Evolutionary conservation across 192 early-diverging fungal genomes (phyloP).

Genomic region (Coemansia sp.): DNA sequence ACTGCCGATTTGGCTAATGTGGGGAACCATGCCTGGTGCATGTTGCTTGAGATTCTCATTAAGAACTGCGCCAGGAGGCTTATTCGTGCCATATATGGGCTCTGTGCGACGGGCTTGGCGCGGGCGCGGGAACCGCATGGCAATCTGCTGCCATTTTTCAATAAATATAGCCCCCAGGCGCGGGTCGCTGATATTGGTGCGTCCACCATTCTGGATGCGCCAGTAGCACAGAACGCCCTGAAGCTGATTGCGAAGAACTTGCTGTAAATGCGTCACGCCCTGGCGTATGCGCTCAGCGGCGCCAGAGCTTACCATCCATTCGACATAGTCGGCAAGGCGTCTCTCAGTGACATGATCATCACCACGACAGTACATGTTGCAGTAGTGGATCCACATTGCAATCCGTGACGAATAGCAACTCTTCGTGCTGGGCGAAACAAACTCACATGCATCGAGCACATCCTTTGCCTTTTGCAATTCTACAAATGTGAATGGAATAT

Average conservation of each 20-base stretch:
- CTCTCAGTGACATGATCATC: conserved; percentile 32
- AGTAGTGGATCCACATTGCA: conserved; percentile 52
- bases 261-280: conserved; percentile 43
- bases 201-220: conserved; percentile 39
- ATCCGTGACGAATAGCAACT: conserved; percentile 55
- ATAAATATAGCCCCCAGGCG: conserved; percentile 28
- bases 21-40: not conserved
- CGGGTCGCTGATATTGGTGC: conserved; percentile 26
- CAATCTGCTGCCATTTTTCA: conserved; percentile 43
- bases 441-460: conserved; percentile 37
- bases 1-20: not conserved
- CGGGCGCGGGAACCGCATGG: conserved; percentile 36
- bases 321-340: conserved; percentile 45
- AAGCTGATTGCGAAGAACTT: conserved; percentile 53
- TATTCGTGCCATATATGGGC: conserved; percentile 39
- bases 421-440: conserved; percentile 48
- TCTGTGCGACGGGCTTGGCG: conserved; percentile 42
- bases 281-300: conserved; percentile 52
- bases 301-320: conserved; percentile 54
- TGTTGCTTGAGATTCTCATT: conserved; percentile 1
- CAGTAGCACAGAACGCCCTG: conserved; percentile 55
- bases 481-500: conserved; percentile 15
- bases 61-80: not conserved
- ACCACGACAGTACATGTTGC: conserved; percentile 26
- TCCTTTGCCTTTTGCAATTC: conserved; percentile 47